Base-by-base conservation (phyloP, 495 filamentous ascomycete genomes). In the Penicillium angulare region DNA sequence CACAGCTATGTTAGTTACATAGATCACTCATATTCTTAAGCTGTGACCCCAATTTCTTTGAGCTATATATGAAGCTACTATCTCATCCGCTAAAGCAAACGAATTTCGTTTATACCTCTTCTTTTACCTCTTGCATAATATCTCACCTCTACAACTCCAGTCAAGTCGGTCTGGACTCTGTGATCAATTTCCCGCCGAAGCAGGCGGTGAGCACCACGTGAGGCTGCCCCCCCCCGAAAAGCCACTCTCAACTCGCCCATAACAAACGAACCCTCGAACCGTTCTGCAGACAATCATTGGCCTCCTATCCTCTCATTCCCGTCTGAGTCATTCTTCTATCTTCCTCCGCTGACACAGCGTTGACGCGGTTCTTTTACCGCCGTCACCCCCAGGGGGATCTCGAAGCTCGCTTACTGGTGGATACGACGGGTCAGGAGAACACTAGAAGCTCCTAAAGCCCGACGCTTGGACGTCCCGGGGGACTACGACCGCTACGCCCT, bases 391-490 rank as follows among this genome's bases (percentile, higher is more conserved):
- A 43, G 45, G 49, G 52, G 44, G 20, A 35, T 27, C 39, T 43
- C 45, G 36, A 47, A 47, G 24, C 35, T 64, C 57, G 55, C 55
- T 64, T 55, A 56, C 48, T 32, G 32, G 54, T 48, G 42, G 53
- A 57, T 50, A 59, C 49, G 38, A 59, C 53, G 43, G 47, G 53
- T 65, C 62, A 65, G 59, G 62, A 65, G 62, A 63, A 56, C 27
- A 38, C 49, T 42, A 51, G 38, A 48, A 57, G 50, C 59, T 55
- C 43, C 33, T 12, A 43, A 40, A 34, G 24, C 12, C 39, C 33
- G 43, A 46, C 18, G 31, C 33, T 27, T 32, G 20, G 45, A 43
- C 31, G 47, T 43, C 20, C 38, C 50, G 24, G 35, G 29, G 40
- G 43, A n/a, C 32, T 43, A 7, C 10, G 38, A 20, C 17, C 13